Evolutionary conservation across 75 land plant genomes (phyloP), one percentile per base, ranked within the genome.

Genomic region (Adiantum capillusveneris): DNA sequence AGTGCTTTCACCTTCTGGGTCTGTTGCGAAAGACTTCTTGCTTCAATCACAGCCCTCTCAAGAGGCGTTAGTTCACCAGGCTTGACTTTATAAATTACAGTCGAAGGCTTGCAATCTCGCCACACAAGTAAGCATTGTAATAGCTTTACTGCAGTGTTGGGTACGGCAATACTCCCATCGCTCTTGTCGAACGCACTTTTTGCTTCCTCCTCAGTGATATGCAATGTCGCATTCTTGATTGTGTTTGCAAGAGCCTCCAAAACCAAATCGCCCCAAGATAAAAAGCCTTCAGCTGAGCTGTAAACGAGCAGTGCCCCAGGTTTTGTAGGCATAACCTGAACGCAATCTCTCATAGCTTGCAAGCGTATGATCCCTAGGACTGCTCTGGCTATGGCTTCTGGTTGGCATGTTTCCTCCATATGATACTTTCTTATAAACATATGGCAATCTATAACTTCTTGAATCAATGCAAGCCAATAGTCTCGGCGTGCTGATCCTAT

Each of bases 401-500:
- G 58, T 60, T 75, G 70, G 1, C 66, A 26, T 13, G 72, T 50
- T 12, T 75, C 65, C 21, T 74, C 70, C 11, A 79, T 50, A 19
- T 68, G 44, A 59, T 44, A 73, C 45, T 50, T 70, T 17, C 67
- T 62, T 29, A 84, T 50, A 66, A 87, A 87, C 0, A 58, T 51
- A 50, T 87, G 92, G 51, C 78, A 29, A 7, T 70, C 29, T 11
- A 79, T 73, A 2, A 87, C 66, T 45, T 87, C 92, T 61, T 70
- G 83, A 1, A 53, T 63, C 3, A 87, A 62, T 0, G 85, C 67
- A 18, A 84, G 71, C 87, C 92, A 87, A 57, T 79, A 81, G 29
- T 87, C 92, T 41, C 92, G 81, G 31, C 92, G 70, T 19, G 80
- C 78, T 0, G 84, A 80, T 20, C 87, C 70, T 42, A 80, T 79